Evolutionary conservation across 768 basidiomycete genomes (phyloP), one percentile per base, ranked within the genome.

Genomic region (Mycena vulgaris): DNA sequence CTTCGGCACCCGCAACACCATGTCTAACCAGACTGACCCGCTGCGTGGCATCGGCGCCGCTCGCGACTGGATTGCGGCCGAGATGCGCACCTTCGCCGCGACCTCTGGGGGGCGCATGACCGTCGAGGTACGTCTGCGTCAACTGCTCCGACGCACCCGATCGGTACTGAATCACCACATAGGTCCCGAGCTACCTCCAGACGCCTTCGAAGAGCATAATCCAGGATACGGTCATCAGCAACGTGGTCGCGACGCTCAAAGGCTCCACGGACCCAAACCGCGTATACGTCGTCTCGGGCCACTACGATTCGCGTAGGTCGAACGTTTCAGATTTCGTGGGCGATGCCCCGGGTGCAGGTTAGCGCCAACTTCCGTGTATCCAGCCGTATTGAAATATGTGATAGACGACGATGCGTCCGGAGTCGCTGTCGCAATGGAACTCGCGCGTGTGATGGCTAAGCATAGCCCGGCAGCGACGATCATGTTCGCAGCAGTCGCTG

Each of bases 1-100:
- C 25, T 88, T 89, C 71, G 89, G 88, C 23, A 89, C 88, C 25
- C 83, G 88, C 14, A 82, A 85, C 78, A 89, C 88, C 31, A 80
- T 85, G 48, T 88, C 88, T 31, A 86, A 75, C 72, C 87, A 89
- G 76, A 88, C 87, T 7, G 84, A 88, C 72, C 86, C 88, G 21
- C 75, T 76, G 13, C 84, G 87, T 37, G 88, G 88, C 0, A 87
- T 89, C 42, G 88, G 88, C 48, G 89, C 88, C 8, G 85, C 89
- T 19, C 78, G 87, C 31, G 87, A 88, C 77, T 89, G 88, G 89
- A 85, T 89, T 70, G 85, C 85, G 5, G 73, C 82, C 7, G 79
- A 88, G 75, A 82, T 89, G 83, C 81, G 75, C 28, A 68, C 75
- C 11, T 81, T 80, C 51, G 84, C 84, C 1, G 78, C 79, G 16